These are phyloP conservation scores for Xylariaceae sp. DNA, from an alignment of 2,329 filamentous ascomycete genomes.

Conservation along the genomic window DNA sequence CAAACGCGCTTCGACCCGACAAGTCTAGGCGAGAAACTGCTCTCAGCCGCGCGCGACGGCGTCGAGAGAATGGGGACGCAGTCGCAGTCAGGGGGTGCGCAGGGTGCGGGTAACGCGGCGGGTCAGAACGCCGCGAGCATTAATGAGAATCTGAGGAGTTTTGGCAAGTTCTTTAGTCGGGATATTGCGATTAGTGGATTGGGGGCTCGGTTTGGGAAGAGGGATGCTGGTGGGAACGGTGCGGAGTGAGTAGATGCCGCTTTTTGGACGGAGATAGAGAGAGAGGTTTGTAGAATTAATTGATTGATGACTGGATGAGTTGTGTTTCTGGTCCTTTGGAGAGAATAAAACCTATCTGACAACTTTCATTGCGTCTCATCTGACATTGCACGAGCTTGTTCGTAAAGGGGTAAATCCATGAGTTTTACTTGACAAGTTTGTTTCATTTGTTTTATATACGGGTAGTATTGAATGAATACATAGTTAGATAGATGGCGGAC, in stretches of 20 bases:
- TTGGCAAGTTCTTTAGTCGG: constrained; percentile 92
- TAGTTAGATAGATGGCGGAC: constrained; percentile 1
- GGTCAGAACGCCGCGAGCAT: constrained; percentile 56
- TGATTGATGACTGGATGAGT: too few relatives aligned
- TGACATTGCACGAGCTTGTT: too few relatives aligned
- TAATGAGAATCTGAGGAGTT: constrained; percentile 90
- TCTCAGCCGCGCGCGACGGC: constrained; percentile 81
- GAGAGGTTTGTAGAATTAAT: too few relatives aligned
- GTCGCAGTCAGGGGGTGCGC: constrained; percentile 28
- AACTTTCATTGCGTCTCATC: neutral
- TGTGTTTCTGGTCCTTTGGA: neutral
- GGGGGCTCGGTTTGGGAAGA: constrained; percentile 65
- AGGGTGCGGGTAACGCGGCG: constrained; percentile 28
- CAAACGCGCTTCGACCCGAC: constrained; percentile 66
- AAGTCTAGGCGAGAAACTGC: constrained; percentile 77
- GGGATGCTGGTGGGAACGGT: constrained; percentile 39
- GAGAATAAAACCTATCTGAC: neutral
- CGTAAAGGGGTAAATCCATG: neutral
- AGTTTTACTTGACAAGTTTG: neutral
- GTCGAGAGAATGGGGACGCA: constrained; percentile 70
- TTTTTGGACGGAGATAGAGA: too few relatives aligned
- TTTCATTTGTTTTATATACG: constrained; percentile 20
- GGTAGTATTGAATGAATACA: constrained; percentile 27
- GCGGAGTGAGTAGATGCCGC: neutral
- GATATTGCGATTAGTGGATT: constrained; percentile 66